Base-by-base conservation (phyloP, 2,329 filamentous ascomycete genomes). In the Metarhizium album region DNA sequence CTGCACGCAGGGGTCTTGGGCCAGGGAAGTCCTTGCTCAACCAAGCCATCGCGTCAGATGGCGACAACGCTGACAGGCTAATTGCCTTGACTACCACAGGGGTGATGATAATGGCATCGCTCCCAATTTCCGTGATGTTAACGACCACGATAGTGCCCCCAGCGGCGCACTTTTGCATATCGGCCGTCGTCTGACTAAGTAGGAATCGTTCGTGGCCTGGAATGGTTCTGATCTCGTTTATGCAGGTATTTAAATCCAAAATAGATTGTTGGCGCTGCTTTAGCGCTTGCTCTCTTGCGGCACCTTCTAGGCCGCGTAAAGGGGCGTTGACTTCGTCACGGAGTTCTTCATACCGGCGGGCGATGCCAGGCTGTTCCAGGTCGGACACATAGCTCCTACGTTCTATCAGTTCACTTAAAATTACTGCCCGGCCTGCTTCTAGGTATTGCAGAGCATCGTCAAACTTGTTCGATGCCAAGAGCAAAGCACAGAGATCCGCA, bases 41-140 rank as follows among this genome's bases (percentile, higher is more conserved):
- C n/a, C 43, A 37, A 6, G 2, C 45, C 23, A 42, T 49, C 40
- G 51, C 37, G 20, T 55, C 51, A 14, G 27, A 42, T 47, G 51
- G 31, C n/a, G 42, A 35, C 38, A 55, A 42, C 8, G 27, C 23
- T 16, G 42, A 35, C 29, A 55, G 53, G 22, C 11, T 3, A 31
- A 53, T 33, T 2, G 51, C 29, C 13, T 9, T 27, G 27, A 55
- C n/a, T 11, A 20, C 43, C 23, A 33, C n/a, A 13, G 29, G 40
- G 11, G 48, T 45, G 27, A 53, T 35, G 20, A 53, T 6, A 42
- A 55, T 48, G 2, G 53, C 53, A 33, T 55, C 40, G 33, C 51
- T 53, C 22, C 46, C 40, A 49, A 49, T 49, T 14, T 49, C 47
- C 18, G 31, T 51, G 14, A 51, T 35, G 23, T 53, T 53, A 9